phyloP scores from a whole-genome alignment of 108 stramenopile species.

The Hondaea fermentalgiana region DNA sequence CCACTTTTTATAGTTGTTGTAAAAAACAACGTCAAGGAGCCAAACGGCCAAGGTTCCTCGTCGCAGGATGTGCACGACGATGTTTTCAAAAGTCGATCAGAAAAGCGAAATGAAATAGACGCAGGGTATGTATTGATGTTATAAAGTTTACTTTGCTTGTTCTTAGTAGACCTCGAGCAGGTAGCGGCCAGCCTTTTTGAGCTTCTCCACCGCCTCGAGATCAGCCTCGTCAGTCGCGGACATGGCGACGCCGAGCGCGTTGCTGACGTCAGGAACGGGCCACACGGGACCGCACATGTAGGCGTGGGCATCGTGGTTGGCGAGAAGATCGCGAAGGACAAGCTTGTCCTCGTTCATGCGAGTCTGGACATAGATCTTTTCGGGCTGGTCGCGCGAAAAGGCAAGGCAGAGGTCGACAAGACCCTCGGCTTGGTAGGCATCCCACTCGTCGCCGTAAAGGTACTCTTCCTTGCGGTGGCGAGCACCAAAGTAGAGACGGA shows the following conservation, averaged over 20 bases:
- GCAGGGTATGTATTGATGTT: too few relatives aligned
- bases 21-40: too few relatives aligned
- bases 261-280: not conserved
- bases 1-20: too few relatives aligned
- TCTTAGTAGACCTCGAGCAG: slow-evolving; percentile 19
- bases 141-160: too few relatives aligned
- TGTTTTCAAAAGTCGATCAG: too few relatives aligned
- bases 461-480: slow-evolving; percentile 66
- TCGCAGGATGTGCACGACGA: too few relatives aligned
- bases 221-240: not conserved
- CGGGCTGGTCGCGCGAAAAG: slow-evolving; percentile 69
- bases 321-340: slow-evolving; percentile 57
- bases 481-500: slow-evolving; percentile 92
- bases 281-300: slow-evolving; percentile 74
- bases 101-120: too few relatives aligned
- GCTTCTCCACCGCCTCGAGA: not conserved
- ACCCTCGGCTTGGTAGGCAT: slow-evolving; percentile 54
- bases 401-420: slow-evolving; percentile 67
- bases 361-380: slow-evolving; percentile 92
- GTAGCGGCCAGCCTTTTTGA: not conserved
- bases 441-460: slow-evolving; percentile 81
- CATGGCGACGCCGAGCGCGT: not conserved
- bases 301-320: slow-evolving; percentile 48
- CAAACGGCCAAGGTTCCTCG: too few relatives aligned
- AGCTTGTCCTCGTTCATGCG: slow-evolving; percentile 54